Base-by-base conservation (phyloP, 2,329 filamentous ascomycete genomes). In the Plenodomus biglobosus region DNA sequence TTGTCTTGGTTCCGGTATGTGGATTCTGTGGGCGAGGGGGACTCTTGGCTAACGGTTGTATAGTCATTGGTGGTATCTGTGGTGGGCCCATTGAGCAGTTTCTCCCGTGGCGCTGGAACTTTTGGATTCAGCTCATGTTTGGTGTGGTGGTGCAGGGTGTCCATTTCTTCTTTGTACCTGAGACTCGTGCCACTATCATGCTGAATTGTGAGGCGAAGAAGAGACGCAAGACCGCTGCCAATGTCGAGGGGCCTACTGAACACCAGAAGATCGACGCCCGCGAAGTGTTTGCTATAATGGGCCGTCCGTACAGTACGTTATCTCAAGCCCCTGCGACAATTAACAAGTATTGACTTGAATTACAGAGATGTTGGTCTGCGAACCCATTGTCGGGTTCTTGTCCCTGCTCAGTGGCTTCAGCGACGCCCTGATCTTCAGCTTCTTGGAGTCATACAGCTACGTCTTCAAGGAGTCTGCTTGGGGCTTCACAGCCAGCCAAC, bases 61-160 rank as follows among this genome's bases (percentile, higher is more conserved):
- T 85, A 1, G 82, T 90, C 7, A 76, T 92, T 1, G 88, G 88
- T 0, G 87, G 88, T 10, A 85, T 92, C 86, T 87, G 90, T 18
- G 88, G 88, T 57, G 88, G 87, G 0, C 89, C 90, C 57, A 81
- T 86, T 16, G 80, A 90, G 67, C 71, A 81, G 27, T 83, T 82
- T 55, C 76, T 88, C 1, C 74, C 82, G 15, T 92, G 88, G 88
- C 79, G 80, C 55, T 91, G 85, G 85, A 83, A 79, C 48, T 90
- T 92, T 69, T 94, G 88, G 87, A 86, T 92, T 54, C 88, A 92
- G 71, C 81, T 94, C 52, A 89, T 91, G 55, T 85, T 94, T 45
- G 89, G 90, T 20, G 83, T 72, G 4, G 77, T 82, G 21, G 82
- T 89, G 2, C 88, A 92, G 62, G 18, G 80, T 3, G 62, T 88